These are phyloP conservation scores for Populus nigra DNA, from an alignment of 345 rosid genomes.

Conservation along the genomic window DNA sequence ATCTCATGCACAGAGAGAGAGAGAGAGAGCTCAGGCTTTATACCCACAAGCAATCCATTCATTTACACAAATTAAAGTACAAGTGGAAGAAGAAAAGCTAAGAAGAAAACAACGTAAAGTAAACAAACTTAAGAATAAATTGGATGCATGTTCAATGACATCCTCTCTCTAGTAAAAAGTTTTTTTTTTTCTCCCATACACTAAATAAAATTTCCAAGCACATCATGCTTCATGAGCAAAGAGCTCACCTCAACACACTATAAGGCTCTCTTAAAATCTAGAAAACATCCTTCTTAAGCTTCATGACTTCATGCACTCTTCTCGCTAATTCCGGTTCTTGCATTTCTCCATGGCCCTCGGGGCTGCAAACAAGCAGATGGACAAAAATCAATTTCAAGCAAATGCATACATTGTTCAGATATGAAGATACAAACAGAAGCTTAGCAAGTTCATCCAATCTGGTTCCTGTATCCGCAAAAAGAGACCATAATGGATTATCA, in stretches of 20 bases:
- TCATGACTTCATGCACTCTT: background rate
- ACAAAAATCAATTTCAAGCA: background rate
- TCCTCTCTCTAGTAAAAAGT: conserved; percentile 8
- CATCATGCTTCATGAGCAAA: conserved; percentile 21
- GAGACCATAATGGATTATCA: background rate
- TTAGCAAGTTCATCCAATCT: background rate
- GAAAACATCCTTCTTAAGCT: conserved; percentile 12
- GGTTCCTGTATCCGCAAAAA: background rate
- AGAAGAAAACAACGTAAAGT: conserved; percentile 15
- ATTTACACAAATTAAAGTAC: conserved; percentile 34
- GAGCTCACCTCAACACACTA: conserved; percentile 20
- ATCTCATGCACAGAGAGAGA: background rate
- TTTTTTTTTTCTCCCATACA: background rate
- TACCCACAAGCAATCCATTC: conserved; percentile 33
- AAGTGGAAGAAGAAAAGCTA: background rate
- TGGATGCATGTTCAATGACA: conserved; percentile 17
- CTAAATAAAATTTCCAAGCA: conserved; percentile 23
- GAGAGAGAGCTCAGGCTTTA: background rate
- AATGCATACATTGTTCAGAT: background rate
- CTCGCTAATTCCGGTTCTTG: conserved; percentile 31
- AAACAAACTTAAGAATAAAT: conserved; percentile 17
- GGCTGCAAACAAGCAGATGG: conserved; percentile 34
- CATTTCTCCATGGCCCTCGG: conserved; percentile 53
- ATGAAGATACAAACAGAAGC: background rate
- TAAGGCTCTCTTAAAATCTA: conserved; percentile 5